Conservation (phyloP, 2,329 filamentous ascomycete genomes). For the Fusarium protoensiforme region DNA sequence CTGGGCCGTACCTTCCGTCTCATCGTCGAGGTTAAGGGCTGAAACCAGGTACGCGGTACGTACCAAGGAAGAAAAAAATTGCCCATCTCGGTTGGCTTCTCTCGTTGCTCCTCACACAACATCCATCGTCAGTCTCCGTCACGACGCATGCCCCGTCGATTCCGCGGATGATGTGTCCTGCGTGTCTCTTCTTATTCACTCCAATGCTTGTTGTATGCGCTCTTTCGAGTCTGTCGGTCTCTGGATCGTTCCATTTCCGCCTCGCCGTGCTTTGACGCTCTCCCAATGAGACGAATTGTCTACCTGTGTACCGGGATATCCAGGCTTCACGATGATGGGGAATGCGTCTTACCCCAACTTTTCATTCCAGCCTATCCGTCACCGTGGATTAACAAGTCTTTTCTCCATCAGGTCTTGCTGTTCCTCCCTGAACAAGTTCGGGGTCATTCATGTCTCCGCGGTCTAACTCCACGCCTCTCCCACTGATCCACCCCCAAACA, state of each 20-base stretch:
- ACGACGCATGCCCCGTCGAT: neutral
- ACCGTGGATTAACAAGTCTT: neutral
- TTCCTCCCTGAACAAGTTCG: neutral
- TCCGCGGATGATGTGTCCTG: neutral
- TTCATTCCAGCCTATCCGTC: neutral
- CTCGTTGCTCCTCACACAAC: neutral
- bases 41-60: neutral
- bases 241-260: neutral
- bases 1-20: neutral
- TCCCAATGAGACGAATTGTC: neutral
- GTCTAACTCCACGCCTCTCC: neutral
- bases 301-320: neutral
- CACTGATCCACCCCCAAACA: neutral
- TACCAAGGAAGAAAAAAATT: neutral
- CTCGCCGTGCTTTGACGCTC: neutral
- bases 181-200: neutral
- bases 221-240: neutral
- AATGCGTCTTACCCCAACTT: neutral
- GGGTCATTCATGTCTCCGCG: neutral
- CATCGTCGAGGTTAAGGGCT: neutral
- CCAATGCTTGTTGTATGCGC: neutral
- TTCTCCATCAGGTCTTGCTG: neutral
- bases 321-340: neutral
- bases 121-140: neutral
- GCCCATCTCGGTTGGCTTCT: neutral